Base-by-base conservation (phyloP, 192 early-diverging fungal species). In the Backusella macrospora region DNA sequence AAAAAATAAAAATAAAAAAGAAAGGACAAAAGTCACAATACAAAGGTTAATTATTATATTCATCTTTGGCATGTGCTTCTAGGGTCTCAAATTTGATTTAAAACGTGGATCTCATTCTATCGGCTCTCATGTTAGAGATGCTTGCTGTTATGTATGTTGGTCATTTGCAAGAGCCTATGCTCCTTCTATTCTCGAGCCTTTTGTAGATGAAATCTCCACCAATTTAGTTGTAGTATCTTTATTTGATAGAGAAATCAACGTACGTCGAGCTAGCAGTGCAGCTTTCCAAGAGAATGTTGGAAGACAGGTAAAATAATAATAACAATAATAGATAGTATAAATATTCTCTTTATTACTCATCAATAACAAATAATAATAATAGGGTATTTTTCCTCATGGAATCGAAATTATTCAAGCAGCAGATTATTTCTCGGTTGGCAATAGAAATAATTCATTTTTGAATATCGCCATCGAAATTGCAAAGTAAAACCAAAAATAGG, bases 211-310 rank as follows among this genome's bases (percentile, higher is more conserved):
- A 23, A 75, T 98, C 72, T 92, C 96, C 1, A 88, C 87, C 21
- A 85, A 82, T n/a, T 79, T 99, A 15, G 88, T 96, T 21, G 90
- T 90, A 0, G 90, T 92, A 14, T 91, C 93, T 0, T 86, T 93
- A 5, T 94, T 94, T 81, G 98, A 99, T 82, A 91, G 98, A 13
- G 98, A 99, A 68, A 87, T 96, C 26, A 95, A 95, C 71, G 91
- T 98, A 15, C 89, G 98, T 15, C 84, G 98, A 26, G 98, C 98
- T 6, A 94, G 93, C 26, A 93, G 92, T 78, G 98, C 98, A 6
- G 98, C 98, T 6, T 98, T 97, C 79, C 98, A 99, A 81, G 98
- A 99, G 73, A 95, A 96, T 76, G 98, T 97, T 63, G 98, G 98
- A 6, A 85, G 98, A 39, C 90, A 90, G 80, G 89, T n/a, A n/a